Base-by-base conservation (phyloP, 192 early-diverging fungal genomes). In the Phycomyces blakesleeanus region DNA sequence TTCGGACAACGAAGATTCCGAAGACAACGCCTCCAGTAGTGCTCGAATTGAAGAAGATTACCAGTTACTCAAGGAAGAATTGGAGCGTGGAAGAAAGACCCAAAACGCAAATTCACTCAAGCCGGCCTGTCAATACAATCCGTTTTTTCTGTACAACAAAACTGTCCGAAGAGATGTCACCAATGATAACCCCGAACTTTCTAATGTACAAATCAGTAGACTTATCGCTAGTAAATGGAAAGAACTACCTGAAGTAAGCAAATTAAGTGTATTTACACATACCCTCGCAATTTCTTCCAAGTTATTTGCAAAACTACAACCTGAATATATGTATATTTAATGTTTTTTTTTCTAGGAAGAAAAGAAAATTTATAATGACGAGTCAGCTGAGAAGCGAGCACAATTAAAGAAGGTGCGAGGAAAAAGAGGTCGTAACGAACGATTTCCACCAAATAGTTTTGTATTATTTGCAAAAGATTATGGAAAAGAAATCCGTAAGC, bases 81-180 rank as follows among this genome's bases (percentile, higher is more conserved):
- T 47, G 3, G 44, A 47, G 44, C 18, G 12, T 3, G 18, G 18
- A n/a, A 47, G 3, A 11, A 47, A 2, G 2, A 18, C 11, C 2
- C 12, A 14, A 12, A 14, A 14, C 3, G 11, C 18, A 47, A 47
- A 47, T 47, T 14, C 44, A 47, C 18, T 47, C 3, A 47, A 47
- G 18, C 44, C 44, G 3, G 44, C 44, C 44, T 47, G 44, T 47
- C 44, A 47, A 47, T 47, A 47, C 11, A 47, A 47, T 47, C 44
- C 44, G 4, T 47, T 7, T 18, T 47, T 47, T 47, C 11, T 47
- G 44, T 47, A 47, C 18, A 47, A 47, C 18, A 47, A 47, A 12
- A 11, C 44, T 47, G 44, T 47, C 18, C 44, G 44, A n/a, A 18
- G 11, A 14, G 18, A 18, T 12, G 11, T 47, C 11, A n/a, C 12